Evolutionary conservation across 495 filamentous ascomycete genomes (phyloP).

Genomic region (Neurospora tetraspora): DNA sequence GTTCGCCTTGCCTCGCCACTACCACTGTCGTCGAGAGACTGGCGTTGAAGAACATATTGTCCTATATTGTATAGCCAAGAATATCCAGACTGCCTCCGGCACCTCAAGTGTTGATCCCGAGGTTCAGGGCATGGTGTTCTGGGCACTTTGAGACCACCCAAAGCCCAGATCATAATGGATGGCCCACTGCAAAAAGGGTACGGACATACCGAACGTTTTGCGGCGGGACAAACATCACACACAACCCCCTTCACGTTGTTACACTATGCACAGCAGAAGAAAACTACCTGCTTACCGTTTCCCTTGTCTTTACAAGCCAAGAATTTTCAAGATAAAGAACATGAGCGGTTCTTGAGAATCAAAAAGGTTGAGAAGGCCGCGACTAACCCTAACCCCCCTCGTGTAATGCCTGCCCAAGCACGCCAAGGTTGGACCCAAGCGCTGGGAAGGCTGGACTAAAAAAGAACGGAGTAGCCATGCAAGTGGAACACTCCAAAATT

Average conservation of each 20-base stretch:
- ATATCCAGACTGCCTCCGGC: background rate
- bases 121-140: background rate
- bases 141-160: background rate
- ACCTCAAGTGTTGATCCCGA: background rate
- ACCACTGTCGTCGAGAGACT: background rate
- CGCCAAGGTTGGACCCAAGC: background rate
- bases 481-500: slow-evolving; percentile 1
- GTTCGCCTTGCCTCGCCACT: background rate
- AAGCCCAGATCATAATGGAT: background rate
- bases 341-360: background rate
- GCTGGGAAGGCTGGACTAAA: background rate
- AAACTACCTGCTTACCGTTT: background rate
- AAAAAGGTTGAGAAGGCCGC: background rate
- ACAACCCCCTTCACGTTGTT: background rate
- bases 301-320: background rate
- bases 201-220: background rate
- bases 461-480: background rate
- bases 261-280: background rate
- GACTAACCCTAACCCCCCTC: background rate
- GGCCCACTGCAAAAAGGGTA: background rate
- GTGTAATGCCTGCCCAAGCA: background rate
- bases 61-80: background rate
- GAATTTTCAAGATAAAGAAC: background rate
- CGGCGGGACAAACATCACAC: background rate
- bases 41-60: background rate